Percentiles rank a stretch among this genome's conserved stretches.
phyloP scores from a whole-genome alignment of 768 basidiomycete genomes.

The Clitopilus hobsonii region DNA sequence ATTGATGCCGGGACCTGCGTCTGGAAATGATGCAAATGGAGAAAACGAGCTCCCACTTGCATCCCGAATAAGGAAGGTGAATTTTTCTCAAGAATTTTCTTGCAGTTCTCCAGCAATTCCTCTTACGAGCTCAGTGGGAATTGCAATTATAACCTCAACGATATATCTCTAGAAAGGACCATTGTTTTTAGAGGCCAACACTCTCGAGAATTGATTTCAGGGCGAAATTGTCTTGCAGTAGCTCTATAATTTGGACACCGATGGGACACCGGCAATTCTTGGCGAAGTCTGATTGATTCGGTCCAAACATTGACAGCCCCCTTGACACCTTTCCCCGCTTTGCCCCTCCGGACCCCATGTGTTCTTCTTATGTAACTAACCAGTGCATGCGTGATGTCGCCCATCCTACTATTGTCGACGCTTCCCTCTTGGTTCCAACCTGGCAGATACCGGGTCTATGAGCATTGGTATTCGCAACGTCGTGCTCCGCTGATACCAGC shows the following conservation, averaged over 20 bases:
- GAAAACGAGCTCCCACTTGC: background rate
- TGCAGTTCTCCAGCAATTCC: background rate
- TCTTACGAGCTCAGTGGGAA: no score
- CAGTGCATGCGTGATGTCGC: background rate
- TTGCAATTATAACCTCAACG: no score
- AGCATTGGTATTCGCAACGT: background rate
- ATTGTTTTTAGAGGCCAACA: no score
- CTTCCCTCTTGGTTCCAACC: background rate
- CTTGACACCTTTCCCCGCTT: background rate
- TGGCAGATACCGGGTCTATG: no score
- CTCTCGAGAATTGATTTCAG: no score
- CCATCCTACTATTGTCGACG: background rate
- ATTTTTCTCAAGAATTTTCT: background rate
- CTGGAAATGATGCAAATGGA: background rate
- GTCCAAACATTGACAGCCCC: background rate
- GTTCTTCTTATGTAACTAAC: background rate
- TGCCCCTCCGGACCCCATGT: background rate
- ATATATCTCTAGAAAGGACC: no score
- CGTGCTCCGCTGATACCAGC: background rate
- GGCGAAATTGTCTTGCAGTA: no score
- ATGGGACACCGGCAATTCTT: background rate
- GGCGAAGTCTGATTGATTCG: background rate
- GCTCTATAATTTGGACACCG: no score
- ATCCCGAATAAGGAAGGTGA: background rate
- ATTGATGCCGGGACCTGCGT: background rate